These are phyloP conservation scores for Fomitopsis schrenkii DNA, from an alignment of 1,284 basidiomycete species.

Conservation along the genomic window DNA sequence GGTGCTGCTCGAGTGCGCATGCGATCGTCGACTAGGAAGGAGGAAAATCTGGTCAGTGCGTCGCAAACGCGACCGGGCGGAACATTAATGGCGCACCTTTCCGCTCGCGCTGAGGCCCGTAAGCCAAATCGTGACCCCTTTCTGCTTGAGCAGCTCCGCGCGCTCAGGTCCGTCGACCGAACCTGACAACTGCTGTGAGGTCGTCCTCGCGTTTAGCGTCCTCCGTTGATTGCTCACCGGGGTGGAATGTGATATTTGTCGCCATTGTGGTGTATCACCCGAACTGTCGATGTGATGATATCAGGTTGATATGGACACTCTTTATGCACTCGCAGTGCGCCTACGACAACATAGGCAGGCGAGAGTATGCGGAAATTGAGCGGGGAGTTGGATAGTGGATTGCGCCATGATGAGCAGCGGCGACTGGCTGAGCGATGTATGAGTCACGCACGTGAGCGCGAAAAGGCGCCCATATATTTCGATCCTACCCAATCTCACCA, in stretches of 20 bases:
- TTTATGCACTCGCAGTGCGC: background rate
- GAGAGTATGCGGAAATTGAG: background rate
- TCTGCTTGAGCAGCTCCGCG: constrained; percentile 65
- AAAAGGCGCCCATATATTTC: background rate
- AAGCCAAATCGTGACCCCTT: constrained; percentile 89
- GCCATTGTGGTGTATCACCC: constrained; percentile 46
- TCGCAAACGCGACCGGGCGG: background rate
- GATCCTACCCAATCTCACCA: background rate
- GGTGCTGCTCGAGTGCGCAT: constrained; percentile 94
- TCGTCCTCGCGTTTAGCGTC: background rate
- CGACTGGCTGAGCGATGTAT: background rate
- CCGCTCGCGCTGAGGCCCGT: constrained; percentile 92
- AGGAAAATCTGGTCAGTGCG: background rate
- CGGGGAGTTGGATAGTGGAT: constrained; percentile 2
- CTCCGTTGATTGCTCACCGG: constrained; percentile 31
- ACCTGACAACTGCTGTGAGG: constrained; percentile 41
- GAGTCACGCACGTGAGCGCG: constrained; percentile 14
- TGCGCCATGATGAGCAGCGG: constrained; percentile 15
- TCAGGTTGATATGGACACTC: background rate
- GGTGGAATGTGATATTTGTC: constrained; percentile 85
- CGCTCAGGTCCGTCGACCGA: constrained; percentile 73
- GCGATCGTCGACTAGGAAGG: constrained; percentile 88
- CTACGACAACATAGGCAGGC: background rate
- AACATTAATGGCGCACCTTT: constrained; percentile 50
- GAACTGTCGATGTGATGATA: no score